These are phyloP conservation scores for Luffa acutangula DNA, from an alignment of 306 rosid genomes.

Conservation along the genomic window DNA sequence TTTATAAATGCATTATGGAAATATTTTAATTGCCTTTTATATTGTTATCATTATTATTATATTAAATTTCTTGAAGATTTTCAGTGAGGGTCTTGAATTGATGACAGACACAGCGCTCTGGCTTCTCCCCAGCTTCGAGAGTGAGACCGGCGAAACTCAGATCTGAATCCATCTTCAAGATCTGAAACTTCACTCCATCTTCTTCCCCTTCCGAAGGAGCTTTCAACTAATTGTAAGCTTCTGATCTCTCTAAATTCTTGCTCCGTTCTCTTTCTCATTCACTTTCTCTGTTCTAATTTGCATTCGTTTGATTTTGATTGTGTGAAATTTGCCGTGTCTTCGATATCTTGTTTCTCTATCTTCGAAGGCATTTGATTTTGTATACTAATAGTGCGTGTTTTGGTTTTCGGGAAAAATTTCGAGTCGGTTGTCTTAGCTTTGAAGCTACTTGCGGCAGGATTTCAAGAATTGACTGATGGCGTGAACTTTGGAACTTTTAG, in stretches of 20 bases:
- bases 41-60: not conserved
- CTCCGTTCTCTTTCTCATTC: not conserved
- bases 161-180: not conserved
- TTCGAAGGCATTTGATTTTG: not conserved
- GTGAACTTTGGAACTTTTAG: not conserved
- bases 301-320: not conserved
- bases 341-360: not conserved
- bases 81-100: not conserved
- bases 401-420: not conserved
- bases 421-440: not conserved
- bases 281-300: not conserved
- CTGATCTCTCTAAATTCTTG: not conserved
- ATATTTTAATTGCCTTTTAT: not conserved
- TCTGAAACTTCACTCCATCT: not conserved
- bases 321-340: not conserved
- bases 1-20: too few relatives aligned
- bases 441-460: not conserved
- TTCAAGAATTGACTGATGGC: not conserved
- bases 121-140: not conserved
- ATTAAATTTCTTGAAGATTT: not conserved
- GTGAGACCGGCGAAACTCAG: not conserved
- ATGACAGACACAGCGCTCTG: not conserved
- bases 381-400: not conserved
- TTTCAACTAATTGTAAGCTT: not conserved
- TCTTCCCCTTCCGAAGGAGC: not conserved